Base-by-base conservation (phyloP, 2,329 filamentous ascomycete genomes). In the Tolypocladium endophyticum region DNA sequence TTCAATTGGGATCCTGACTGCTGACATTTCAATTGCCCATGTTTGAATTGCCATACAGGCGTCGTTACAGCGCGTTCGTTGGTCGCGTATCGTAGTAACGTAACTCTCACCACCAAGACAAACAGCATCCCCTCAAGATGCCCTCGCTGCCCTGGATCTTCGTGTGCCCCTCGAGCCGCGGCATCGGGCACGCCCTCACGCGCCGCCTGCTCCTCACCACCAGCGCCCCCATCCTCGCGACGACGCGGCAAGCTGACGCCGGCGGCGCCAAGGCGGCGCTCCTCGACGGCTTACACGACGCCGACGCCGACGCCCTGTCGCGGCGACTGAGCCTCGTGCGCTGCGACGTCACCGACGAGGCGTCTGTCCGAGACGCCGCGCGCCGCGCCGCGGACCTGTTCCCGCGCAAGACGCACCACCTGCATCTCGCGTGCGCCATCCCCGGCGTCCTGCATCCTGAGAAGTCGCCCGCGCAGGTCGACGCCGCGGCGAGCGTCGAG, bases 381-480 rank as follows among this genome's bases (percentile, higher is more conserved):
- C 69, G 70, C 18, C 66, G 66, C 55, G 85, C 85, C 35, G 74
- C 74, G 28, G 68, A 74, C 8, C 73, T 82, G 11, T 87, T 87
- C 70, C 80, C 82, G 1, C 59, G 71, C 0, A 69, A 70, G 16
- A 72, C 71, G 11, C 72, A 84, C 65, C 84, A 88, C 64, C 80
- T 94, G 16, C 87, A 86, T 61, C 80, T 93, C 52, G 83, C 83
- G 2, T 83, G 91, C 66, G 82, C 83, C 36, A 74, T 92, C 2
- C 88, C 90, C 0, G 90, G 90, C 0, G 77, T 92, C 43, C 79
- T 94, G 14, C 80, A 82, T 65, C 84, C 89, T 0, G 90, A 95
- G 69, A 91, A 87, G 71, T 83, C 84, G 1, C 87, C 86, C 0
- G 65, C 73, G 0, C 86, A 89, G 66, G 81, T 94, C 60, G 76